These are phyloP conservation scores for Pythium dissimile DNA, from an alignment of 352 stramenopile species.

Conservation along the genomic window DNA sequence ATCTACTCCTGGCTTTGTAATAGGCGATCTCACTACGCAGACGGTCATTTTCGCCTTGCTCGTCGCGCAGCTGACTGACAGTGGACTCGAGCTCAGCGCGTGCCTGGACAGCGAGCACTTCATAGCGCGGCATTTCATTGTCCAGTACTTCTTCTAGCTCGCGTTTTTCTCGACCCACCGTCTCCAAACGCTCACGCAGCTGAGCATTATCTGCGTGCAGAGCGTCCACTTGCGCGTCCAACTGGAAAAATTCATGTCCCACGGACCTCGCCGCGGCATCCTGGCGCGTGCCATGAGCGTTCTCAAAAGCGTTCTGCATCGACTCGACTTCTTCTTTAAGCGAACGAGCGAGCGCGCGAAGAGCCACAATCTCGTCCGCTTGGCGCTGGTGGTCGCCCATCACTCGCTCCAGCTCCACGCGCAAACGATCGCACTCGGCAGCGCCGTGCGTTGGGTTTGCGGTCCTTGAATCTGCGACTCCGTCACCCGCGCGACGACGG, in stretches of 20 bases:
- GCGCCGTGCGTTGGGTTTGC: slow-evolving; percentile 3
- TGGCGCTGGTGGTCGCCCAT: slow-evolving; percentile 45
- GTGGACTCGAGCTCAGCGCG: slow-evolving; percentile 17
- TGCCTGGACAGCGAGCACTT: slow-evolving; percentile 17
- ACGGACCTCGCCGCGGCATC: background rate
- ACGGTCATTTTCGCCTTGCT: slow-evolving; percentile 21
- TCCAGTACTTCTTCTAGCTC: slow-evolving; percentile 12
- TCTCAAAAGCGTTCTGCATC: slow-evolving; percentile 22
- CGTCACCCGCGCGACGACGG: background rate
- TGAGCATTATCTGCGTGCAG: slow-evolving; percentile 35
- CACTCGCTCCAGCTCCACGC: slow-evolving; percentile 44
- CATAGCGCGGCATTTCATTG: slow-evolving; percentile 15
- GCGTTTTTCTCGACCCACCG: slow-evolving; percentile 4
- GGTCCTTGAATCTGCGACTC: background rate
- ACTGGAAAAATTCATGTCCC: slow-evolving; percentile 44
- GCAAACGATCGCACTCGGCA: slow-evolving; percentile 36
- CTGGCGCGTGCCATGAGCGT: background rate
- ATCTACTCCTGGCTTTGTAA: slow-evolving; percentile 17
- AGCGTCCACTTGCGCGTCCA: slow-evolving; percentile 44
- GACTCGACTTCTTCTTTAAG: slow-evolving; percentile 53
- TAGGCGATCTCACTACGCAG: slow-evolving; percentile 14
- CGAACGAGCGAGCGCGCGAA: slow-evolving; percentile 48
- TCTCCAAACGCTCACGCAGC: slow-evolving; percentile 25
- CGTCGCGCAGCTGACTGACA: slow-evolving; percentile 18
- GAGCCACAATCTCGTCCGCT: slow-evolving; percentile 54